phyloP scores from a whole-genome alignment of 192 early-diverging fungal species.

The Rhizophagus clarus region DNA sequence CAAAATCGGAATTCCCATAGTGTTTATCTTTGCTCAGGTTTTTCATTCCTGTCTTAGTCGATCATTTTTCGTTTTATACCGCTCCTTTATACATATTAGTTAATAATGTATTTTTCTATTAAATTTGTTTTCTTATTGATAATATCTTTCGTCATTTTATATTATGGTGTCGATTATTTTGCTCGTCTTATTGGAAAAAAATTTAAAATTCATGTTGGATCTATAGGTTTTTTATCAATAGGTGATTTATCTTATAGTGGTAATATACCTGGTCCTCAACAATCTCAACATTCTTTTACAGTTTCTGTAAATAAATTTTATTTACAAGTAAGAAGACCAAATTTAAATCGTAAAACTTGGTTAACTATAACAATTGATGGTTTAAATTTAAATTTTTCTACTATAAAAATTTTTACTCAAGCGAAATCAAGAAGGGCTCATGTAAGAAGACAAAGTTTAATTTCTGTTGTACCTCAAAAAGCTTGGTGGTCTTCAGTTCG shows the following conservation, averaged over 20 bases:
- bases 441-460: conserved; percentile 17
- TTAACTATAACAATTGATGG: conserved; percentile 41
- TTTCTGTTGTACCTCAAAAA: conserved; percentile 29
- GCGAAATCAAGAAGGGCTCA: not conserved
- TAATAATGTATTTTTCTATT: not conserved
- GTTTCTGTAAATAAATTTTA: conserved; percentile 13
- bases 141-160: not conserved
- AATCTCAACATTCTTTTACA: conserved; percentile 1
- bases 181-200: conserved; percentile 11
- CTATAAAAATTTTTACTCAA: conserved; percentile 1
- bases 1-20: too few relatives aligned
- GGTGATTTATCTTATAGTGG: conserved; percentile 11
- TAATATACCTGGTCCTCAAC: not conserved
- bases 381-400: conserved; percentile 21
- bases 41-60: too few relatives aligned
- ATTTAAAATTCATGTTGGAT: conserved; percentile 22
- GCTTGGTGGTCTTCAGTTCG: conserved; percentile 53
- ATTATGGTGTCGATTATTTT: not conserved
- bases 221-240: conserved; percentile 18
- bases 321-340: conserved; percentile 19
- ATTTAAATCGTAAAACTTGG: conserved; percentile 25
- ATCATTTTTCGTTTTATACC: too few relatives aligned
- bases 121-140: not conserved
- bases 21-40: too few relatives aligned
- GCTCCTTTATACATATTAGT: too few relatives aligned